Percentiles rank a stretch among this genome's conserved stretches.
Conservation (phyloP, 257 asterid species). For the Salvia hispanica region DNA sequence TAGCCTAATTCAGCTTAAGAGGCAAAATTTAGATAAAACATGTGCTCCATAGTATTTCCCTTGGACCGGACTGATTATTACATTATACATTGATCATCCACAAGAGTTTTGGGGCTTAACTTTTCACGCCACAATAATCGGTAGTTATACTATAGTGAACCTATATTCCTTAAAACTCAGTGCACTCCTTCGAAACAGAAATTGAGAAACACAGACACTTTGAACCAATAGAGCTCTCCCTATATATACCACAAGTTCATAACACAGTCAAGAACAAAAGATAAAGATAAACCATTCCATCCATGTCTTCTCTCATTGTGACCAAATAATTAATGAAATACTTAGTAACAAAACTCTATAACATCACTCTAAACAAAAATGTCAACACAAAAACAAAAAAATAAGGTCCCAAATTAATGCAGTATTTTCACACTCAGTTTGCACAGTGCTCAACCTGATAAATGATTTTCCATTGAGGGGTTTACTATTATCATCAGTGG, state of each 20-base stretch:
- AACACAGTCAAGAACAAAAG: conserved; percentile 16
- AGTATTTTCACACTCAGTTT: neutral
- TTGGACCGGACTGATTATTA: neutral
- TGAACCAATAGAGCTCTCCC: conserved; percentile 4
- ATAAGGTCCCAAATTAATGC: conserved; percentile 3
- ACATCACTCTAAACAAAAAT: conserved; percentile 20
- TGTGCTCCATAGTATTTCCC: conserved; percentile 17
- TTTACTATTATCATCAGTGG: conserved; percentile 55
- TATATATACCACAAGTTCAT: conserved; percentile 4
- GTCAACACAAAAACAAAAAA: neutral
- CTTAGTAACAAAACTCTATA: conserved; percentile 16
- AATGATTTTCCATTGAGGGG: conserved; percentile 87
- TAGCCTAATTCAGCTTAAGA: conserved; percentile 15
- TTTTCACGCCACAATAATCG: conserved; percentile 2
- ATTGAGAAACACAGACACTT: neutral
- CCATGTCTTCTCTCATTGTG: conserved; percentile 3
- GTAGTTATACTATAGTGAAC: conserved; percentile 9
- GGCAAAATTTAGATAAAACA: conserved; percentile 8
- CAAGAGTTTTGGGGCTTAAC: conserved; percentile 4
- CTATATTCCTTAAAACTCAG: conserved; percentile 1
- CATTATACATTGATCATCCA: neutral
- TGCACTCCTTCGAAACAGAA: conserved; percentile 6
- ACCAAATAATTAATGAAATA: neutral
- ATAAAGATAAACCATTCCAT: conserved; percentile 17
- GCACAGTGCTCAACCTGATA: conserved; percentile 60